Conservation (phyloP, 1,284 basidiomycete genomes). For the Fomitopsis schrenkii region DNA sequence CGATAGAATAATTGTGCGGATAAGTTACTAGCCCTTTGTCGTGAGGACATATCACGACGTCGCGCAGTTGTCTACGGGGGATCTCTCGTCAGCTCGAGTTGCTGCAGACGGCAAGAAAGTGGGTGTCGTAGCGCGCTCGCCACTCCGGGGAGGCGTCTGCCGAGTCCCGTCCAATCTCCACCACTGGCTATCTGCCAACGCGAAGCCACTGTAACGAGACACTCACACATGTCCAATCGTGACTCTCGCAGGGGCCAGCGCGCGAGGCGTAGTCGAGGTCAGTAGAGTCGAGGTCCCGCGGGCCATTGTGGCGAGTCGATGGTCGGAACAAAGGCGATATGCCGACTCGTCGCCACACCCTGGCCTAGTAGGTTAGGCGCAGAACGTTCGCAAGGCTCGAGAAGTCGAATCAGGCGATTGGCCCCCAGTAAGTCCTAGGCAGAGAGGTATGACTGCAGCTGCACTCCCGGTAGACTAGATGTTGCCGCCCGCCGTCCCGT, state of each 20-base stretch:
- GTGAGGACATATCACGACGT: constrained; percentile 71
- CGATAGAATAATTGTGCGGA: constrained; percentile 49
- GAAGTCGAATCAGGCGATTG: neutral
- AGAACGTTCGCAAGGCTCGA: neutral
- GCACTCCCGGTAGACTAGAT: neutral
- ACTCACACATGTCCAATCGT: constrained; percentile 72
- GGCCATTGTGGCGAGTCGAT: constrained; percentile 16
- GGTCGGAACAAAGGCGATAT: neutral
- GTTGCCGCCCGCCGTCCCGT: neutral
- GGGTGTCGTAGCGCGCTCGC: neutral
- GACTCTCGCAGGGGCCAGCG: constrained; percentile 43
- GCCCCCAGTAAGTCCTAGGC: neutral
- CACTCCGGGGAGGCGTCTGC: neutral
- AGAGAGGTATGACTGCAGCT: neutral
- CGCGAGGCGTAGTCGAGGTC: constrained; percentile 19
- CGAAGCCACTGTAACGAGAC: neutral
- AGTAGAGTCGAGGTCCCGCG: constrained; percentile 24
- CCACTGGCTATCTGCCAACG: neutral
- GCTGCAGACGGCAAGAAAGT: neutral
- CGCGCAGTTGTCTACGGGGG: constrained; percentile 61
- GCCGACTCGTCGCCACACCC: neutral
- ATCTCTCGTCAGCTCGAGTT: neutral
- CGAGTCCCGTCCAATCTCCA: neutral
- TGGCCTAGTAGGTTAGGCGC: neutral
- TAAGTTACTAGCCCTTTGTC: constrained; percentile 68